phyloP scores from a whole-genome alignment of 2,329 filamentous ascomycete species.

The Epichloe glyceriae region DNA sequence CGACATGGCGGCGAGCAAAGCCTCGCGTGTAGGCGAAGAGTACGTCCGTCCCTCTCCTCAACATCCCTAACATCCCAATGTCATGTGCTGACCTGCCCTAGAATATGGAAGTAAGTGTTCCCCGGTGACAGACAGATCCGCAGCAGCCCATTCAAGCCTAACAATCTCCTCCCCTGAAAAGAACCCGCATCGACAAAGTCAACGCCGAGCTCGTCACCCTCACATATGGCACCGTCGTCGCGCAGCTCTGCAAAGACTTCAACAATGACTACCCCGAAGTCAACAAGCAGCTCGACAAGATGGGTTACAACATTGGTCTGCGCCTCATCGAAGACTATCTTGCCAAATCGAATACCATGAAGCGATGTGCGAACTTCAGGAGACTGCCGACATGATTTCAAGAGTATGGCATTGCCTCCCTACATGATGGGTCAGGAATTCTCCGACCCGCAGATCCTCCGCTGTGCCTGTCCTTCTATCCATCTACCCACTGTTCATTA shows the following conservation, averaged over 20 bases:
- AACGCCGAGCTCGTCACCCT: constrained; percentile 95
- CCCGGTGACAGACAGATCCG: not conserved
- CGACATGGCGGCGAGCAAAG: constrained; percentile 46
- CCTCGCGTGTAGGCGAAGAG: constrained; percentile 50
- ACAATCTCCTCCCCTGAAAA: constrained; percentile 41
- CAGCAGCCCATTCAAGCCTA: constrained; percentile 11
- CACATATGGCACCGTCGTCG: constrained; percentile 95
- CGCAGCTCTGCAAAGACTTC: constrained; percentile 92
- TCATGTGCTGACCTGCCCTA: constrained; percentile 28
- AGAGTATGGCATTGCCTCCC: constrained; percentile 42
- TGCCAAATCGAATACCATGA: constrained; percentile 82
- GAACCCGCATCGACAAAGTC: constrained; percentile 92
- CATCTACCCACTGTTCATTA: not conserved
- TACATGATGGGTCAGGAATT: too few species aligned
- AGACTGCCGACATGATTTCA: constrained; percentile 93
- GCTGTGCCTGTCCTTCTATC: not conserved
- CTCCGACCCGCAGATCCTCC: not conserved
- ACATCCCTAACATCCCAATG: too few species aligned
- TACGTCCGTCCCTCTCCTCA: constrained; percentile 22
- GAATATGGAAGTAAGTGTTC: constrained; percentile 78
- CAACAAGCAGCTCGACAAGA: constrained; percentile 95
- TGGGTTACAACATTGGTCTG: constrained; percentile 97
- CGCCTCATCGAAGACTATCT: constrained; percentile 95
- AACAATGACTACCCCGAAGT: constrained; percentile 89
- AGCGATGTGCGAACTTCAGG: constrained; percentile 85